phyloP scores from a whole-genome alignment of 805 yeast genomes.

The Yamadazyma akitaensis region DNA sequence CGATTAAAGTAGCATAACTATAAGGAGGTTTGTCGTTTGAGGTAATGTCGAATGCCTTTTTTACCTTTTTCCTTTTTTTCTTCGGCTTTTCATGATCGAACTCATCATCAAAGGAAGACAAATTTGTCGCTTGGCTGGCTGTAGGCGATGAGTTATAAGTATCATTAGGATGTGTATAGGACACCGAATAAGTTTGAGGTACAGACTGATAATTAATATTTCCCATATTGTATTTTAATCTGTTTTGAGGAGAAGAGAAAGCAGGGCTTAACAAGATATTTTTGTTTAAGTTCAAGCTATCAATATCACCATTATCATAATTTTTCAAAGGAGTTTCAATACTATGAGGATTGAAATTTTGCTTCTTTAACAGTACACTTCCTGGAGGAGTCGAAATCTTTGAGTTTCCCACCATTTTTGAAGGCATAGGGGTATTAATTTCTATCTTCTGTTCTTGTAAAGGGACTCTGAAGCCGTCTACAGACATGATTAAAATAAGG shows the following conservation, averaged over 20 bases:
- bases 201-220: background rate
- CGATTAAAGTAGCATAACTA: constrained; percentile 90
- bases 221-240: constrained; percentile 1
- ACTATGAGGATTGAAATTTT: background rate
- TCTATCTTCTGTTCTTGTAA: constrained; percentile 16
- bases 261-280: constrained; percentile 36
- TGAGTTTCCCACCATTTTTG: constrained; percentile 9
- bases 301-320: constrained; percentile 8
- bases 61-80: constrained; percentile 31
- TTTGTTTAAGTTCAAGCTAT: constrained; percentile 10
- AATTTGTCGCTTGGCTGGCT: constrained; percentile 25
- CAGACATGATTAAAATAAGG: constrained; percentile 7
- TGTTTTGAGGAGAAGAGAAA: constrained; percentile 47
- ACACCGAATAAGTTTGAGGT: background rate
- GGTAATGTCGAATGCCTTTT: constrained; percentile 40
- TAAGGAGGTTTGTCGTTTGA: constrained; percentile 83
- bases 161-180: background rate
- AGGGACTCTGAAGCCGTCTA: constrained; percentile 14
- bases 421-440: constrained; percentile 12
- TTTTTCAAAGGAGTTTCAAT: constrained; percentile 13
- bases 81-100: constrained; percentile 12
- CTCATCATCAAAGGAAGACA: constrained; percentile 10
- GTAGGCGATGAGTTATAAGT: constrained; percentile 6
- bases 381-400: constrained; percentile 39
- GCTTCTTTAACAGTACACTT: constrained; percentile 4